A percentile compares a stretch with the other conserved stretches of the same genome.
phyloP scores from a whole-genome alignment of 2,329 filamentous ascomycete species.

The Diaporthe helianthi region DNA sequence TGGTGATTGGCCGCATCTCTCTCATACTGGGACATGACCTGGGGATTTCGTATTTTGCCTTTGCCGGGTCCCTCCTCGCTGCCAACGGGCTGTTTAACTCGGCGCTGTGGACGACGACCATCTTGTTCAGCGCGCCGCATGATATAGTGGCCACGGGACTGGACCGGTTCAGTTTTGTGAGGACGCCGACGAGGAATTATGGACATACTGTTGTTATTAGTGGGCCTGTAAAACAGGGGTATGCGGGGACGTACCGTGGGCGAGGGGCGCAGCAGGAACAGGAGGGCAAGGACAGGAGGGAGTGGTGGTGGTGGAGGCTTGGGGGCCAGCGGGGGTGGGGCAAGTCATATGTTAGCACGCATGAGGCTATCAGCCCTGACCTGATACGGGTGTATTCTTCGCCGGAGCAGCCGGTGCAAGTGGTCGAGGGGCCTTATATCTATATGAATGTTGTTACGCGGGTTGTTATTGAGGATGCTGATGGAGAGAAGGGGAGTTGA shows the following conservation, averaged over 20 bases:
- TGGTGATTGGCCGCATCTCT: constrained; percentile 32
- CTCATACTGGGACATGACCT: constrained; percentile 24
- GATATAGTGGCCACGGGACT: constrained; percentile 35
- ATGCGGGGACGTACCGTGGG: not conserved
- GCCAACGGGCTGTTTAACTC: constrained; percentile 36
- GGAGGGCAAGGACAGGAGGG: not conserved
- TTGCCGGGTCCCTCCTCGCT: constrained; percentile 32
- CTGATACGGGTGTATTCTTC: not conserved
- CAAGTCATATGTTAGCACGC: not conserved
- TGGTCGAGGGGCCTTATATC: constrained; percentile 18
- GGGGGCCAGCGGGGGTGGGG: constrained; percentile 6
- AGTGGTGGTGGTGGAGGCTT: constrained; percentile 28
- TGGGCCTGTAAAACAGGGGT: constrained; percentile 8
- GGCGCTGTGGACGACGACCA: constrained; percentile 36
- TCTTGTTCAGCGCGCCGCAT: constrained; percentile 33
- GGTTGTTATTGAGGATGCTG: constrained; percentile 4
- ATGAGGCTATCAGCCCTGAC: constrained; percentile 11
- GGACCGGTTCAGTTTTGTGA: constrained; percentile 34
- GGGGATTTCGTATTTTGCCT: constrained; percentile 28
- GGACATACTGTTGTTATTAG: constrained; percentile 6
- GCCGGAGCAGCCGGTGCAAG: not conserved
- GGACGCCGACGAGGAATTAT: constrained; percentile 29
- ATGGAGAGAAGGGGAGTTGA: not conserved
- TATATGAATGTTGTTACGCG: constrained; percentile 17
- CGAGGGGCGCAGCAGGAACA: not conserved